Base-by-base conservation (phyloP, 495 filamentous ascomycete species). In the Pseudomonodictys pantanalensis region DNA sequence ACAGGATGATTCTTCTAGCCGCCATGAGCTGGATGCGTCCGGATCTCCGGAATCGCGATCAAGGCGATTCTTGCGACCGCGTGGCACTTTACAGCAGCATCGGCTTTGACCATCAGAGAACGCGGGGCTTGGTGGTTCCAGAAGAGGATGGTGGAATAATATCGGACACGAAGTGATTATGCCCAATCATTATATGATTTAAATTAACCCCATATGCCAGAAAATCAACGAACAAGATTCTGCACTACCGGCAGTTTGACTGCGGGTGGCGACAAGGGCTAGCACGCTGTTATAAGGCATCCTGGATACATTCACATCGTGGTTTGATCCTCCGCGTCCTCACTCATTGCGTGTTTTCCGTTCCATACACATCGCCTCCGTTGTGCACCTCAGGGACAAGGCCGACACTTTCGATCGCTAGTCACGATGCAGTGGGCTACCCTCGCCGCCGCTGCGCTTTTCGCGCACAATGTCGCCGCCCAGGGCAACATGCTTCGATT, bases 401-500 rank as follows among this genome's bases (percentile, higher is more conserved):
- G 50, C 51, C 59, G 30, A 59, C 42, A 48, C 43, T 15, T n/a
- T 59, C 42, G 20, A 41, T 55, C 56, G 32, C 41, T 55, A 29
- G 62, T 64, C 71, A 80, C 71, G 60, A 82, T 81, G 78, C 74
- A 77, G 73, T 77, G 74, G 75, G 69, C 73, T 64, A 67, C 73
- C 55, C 65, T 80, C 69, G 73, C 73, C 69, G 76, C 75, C 57
- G 62, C 73, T n/a, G 75, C 77, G 62, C 73, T 80, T 56, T 73
- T 81, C 25, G 71, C 75, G 65, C 72, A 77, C 42, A 72, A 73
- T 68, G 77, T 68, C 42, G 78, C 76, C 20, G 77, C 78, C 64
- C 71, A 76, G 18, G 29, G 35, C 25, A 73, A 74, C 56, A 82
- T 82, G 79, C 69, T 82, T 63, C 78, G 79, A 47, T 82, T 82